phyloP scores from a whole-genome alignment of 1,284 basidiomycete species.

The Naganishia albida region DNA sequence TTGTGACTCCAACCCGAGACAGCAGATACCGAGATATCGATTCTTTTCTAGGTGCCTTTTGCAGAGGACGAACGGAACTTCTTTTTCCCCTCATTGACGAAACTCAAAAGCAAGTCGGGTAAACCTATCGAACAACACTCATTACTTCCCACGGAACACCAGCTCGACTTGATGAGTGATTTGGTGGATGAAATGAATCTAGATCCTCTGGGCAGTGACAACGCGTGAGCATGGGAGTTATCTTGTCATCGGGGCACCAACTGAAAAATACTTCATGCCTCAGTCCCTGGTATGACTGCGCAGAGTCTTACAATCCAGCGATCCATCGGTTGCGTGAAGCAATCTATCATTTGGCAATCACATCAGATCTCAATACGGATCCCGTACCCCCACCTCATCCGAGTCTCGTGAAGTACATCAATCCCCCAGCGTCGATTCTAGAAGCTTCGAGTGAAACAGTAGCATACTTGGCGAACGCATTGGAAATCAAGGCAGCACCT shows the following conservation, averaged over 20 bases:
- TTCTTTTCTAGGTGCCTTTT: constrained; percentile 77
- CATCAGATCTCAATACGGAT: constrained; percentile 68
- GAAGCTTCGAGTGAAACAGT: constrained; percentile 59
- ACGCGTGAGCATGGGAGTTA: background rate
- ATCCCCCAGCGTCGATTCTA: constrained; percentile 69
- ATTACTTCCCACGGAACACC: constrained; percentile 77
- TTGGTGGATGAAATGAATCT: constrained; percentile 87
- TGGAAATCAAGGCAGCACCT: constrained; percentile 66
- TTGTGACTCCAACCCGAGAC: too few species aligned
- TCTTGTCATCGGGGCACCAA: too few species aligned
- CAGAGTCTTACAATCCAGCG: constrained; percentile 76
- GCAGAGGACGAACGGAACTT: constrained; percentile 88
- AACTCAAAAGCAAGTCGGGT: constrained; percentile 73
- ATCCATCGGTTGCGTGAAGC: constrained; percentile 91
- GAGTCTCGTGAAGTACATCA: constrained; percentile 77
- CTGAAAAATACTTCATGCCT: background rate
- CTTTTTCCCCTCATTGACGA: constrained; percentile 78
- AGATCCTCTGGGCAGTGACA: constrained; percentile 69
- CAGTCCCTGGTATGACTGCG: constrained; percentile 71
- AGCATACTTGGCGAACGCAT: constrained; percentile 63
- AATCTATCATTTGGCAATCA: constrained; percentile 79
- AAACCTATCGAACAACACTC: constrained; percentile 72
- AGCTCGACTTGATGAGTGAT: constrained; percentile 76
- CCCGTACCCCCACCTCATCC: constrained; percentile 82
- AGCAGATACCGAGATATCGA: too few species aligned